Evolutionary conservation across 768 basidiomycete species (phyloP).

Genomic region (Rickenella mellea): DNA sequence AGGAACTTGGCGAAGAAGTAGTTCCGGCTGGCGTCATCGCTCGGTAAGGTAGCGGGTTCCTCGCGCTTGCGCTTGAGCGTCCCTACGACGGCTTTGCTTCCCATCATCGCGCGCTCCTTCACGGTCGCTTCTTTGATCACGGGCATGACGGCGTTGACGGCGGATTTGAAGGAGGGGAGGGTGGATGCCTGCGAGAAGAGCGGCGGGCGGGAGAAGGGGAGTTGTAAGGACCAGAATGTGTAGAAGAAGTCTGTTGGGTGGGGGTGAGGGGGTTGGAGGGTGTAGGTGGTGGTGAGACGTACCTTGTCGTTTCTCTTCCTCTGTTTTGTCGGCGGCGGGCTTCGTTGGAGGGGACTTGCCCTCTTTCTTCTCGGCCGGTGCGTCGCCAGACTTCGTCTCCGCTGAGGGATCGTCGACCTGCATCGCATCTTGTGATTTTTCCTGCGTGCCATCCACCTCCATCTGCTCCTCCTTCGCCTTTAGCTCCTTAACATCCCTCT

Average conservation of each 20-base stretch:
- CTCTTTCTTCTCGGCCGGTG: constrained; percentile 22
- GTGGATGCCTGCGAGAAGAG: constrained; percentile 48
- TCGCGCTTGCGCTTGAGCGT: constrained; percentile 63
- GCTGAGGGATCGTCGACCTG: constrained; percentile 1
- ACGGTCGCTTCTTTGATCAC: constrained; percentile 81
- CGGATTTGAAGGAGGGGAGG: constrained; percentile 58
- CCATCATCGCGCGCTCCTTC: constrained; percentile 84
- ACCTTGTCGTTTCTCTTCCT: constrained; percentile 55
- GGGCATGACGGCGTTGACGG: constrained; percentile 64
- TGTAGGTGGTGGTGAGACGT: too few species aligned
- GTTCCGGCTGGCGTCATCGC: constrained; percentile 46
- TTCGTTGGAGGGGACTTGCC: constrained; percentile 11
- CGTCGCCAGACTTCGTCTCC: constrained; percentile 7
- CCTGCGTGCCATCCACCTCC: constrained; percentile 46
- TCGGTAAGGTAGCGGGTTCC: constrained; percentile 17
- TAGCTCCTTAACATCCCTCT: constrained; percentile 20
- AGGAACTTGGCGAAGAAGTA: constrained; percentile 94
- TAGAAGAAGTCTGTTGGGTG: constrained; percentile 82
- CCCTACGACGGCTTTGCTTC: constrained; percentile 42
- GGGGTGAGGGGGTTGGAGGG: too few species aligned
- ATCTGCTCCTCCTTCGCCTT: constrained; percentile 39
- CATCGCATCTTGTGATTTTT: constrained; percentile 12
- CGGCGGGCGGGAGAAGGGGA: constrained; percentile 74
- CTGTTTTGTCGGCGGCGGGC: constrained; percentile 3
- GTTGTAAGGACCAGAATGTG: constrained; percentile 85